Base-by-base conservation (phyloP, 371 early-diverging fungal genomes). In the Rhizopus microsporus region DNA sequence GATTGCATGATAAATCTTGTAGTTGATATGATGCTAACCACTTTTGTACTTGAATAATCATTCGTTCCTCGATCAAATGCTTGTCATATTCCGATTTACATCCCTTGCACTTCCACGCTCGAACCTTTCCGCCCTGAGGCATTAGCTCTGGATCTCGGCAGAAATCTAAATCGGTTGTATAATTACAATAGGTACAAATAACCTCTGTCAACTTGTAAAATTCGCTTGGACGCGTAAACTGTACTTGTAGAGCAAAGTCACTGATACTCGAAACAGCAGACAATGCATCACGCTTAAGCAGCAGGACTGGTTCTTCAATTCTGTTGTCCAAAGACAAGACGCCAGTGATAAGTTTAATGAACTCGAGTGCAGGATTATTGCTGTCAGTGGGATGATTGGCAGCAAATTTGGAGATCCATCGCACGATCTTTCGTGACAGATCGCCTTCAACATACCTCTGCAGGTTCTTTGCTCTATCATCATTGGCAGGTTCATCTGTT, bases 101-200 rank as follows among this genome's bases (percentile, higher is more conserved):
- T 8, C 74, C 85, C 31, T 81, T 73, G 63, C 97, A 81, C 6
- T 51, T 66, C 81, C 67, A 80, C 34, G 59, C 65, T 54, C 34
- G 69, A 56, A 56, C 62, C 9, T 75, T 68, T 13, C 75, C 82
- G 56, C 76, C 60, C 34, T 63, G 60, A 5, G 90, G 85, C 57
- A 88, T 56, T 51, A 91, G 55, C 42, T 84, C 86, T 34, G 78
- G 78, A 55, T 96, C 94, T 17, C 94, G 85, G 53, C 93, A 93
- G 56, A 98, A 84, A 68, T 98, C 96, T 48, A 97, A 67, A 69
- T 98, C 96, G 5, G 88, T 81, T 44, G 86, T 79, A 57, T 81
- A 81, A 60, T 88, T 87, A 70, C 98, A 98, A 56, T 83, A 90
- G 34, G 82, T 80, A 68, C 98, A 98, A 23, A 93, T 86, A 15